Evolutionary conservation across 352 stramenopile genomes (phyloP).

Genomic region (Phytophthora meadii): DNA sequence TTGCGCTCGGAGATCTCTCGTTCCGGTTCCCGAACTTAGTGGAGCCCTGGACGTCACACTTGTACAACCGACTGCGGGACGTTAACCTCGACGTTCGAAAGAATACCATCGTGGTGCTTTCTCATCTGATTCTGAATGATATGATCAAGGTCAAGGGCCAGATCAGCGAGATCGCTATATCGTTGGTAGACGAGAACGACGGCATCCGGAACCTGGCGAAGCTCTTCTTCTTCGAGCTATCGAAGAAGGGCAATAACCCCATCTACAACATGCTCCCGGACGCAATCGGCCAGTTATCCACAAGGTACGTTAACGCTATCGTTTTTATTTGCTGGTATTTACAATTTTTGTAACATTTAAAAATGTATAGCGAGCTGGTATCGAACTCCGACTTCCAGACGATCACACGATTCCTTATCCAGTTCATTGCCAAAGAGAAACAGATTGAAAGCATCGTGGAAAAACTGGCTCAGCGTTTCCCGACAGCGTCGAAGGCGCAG

Average conservation of each 20-base stretch:
- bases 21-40: conserved; percentile 98
- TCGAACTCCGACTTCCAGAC: conserved; percentile 90
- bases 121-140: conserved; percentile 99
- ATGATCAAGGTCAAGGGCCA: conserved; percentile 99
- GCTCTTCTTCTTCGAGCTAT: conserved; percentile 97
- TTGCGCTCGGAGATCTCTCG: conserved; percentile 96
- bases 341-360: conserved; percentile 18
- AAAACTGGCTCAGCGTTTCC: conserved; percentile 96
- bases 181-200: conserved; percentile 93
- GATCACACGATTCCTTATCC: conserved; percentile 96
- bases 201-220: conserved; percentile 94
- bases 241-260: conserved; percentile 96
- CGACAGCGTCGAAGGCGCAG: conserved; percentile 71
- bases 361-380: conserved; percentile 65
- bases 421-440: conserved; percentile 98
- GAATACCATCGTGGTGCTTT: conserved; percentile 98
- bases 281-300: conserved; percentile 94
- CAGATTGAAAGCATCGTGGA: conserved; percentile 84
- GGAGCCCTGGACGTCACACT: conserved; percentile 97
- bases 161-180: conserved; percentile 95
- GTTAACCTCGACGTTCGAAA: conserved; percentile 91
- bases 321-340: not conserved
- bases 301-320: conserved; percentile 46
- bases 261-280: conserved; percentile 99
- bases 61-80: conserved; percentile 96